phyloP scores from a whole-genome alignment of 2,329 filamentous ascomycete genomes.

The Lanzia echinophila region DNA sequence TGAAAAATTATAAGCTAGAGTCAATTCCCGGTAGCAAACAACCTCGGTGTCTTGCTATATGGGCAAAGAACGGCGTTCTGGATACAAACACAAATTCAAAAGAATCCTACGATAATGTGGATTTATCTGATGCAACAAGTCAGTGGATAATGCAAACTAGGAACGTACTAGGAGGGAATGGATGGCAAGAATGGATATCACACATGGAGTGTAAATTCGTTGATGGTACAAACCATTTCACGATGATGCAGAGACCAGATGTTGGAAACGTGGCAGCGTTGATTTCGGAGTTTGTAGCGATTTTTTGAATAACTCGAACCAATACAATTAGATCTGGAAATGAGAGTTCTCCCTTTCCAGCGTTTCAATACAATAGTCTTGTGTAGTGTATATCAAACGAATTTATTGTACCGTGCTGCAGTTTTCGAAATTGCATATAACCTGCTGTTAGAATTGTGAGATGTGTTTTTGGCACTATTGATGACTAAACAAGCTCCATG shows the following conservation, averaged over 20 bases:
- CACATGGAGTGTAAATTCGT: background rate
- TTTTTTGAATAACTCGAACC: too few relatives aligned
- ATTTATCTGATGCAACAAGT: background rate
- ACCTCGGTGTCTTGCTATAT: background rate
- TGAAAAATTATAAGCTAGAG: background rate
- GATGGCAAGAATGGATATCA: background rate
- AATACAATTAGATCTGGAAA: too few relatives aligned
- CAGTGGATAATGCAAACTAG: background rate
- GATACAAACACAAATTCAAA: background rate
- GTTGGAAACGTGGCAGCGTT: too few relatives aligned
- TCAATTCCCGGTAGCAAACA: background rate
- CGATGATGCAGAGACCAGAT: conserved; percentile 17
- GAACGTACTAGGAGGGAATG: background rate
- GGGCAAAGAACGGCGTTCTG: background rate
- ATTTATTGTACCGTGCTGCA: too few relatives aligned
- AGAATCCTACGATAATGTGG: background rate
- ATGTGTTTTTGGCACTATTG: too few relatives aligned
- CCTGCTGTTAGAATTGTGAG: too few relatives aligned
- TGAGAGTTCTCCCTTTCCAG: too few relatives aligned
- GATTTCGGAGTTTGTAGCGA: too few relatives aligned
- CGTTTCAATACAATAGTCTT: too few relatives aligned
- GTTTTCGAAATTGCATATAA: too few relatives aligned
- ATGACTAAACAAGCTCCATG: too few relatives aligned
- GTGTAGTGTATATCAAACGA: too few relatives aligned
- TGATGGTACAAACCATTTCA: conserved; percentile 18